Conservation (phyloP, 2,329 filamentous ascomycete species). For the Claviceps pazoutovae region DNA sequence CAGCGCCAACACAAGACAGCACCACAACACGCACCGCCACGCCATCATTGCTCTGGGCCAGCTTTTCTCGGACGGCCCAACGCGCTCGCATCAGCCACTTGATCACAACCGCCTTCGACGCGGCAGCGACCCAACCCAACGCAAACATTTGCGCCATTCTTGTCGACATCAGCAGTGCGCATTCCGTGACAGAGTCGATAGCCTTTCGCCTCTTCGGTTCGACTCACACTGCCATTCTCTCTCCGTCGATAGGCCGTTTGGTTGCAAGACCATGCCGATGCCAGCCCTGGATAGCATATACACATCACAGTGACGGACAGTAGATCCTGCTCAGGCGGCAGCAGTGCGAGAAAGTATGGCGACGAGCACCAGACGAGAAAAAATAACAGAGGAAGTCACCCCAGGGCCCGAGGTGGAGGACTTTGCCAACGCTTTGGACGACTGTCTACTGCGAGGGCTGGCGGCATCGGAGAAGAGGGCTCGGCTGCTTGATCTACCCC, state of each 20-base stretch:
- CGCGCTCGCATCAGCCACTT: background rate
- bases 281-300: slow-evolving; percentile 3
- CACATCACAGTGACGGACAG: background rate
- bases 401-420: slow-evolving; percentile 72
- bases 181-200: background rate
- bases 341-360: slow-evolving; percentile 1
- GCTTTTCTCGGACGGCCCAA: background rate
- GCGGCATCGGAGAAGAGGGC: slow-evolving; percentile 42
- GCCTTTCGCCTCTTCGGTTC: background rate
- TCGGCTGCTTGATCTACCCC: slow-evolving; percentile 49
- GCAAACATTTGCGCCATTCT: background rate
- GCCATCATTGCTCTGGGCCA: background rate
- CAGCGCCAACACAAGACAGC: background rate
- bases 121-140: background rate
- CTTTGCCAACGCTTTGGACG: slow-evolving; percentile 72
- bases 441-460: slow-evolving; percentile 44
- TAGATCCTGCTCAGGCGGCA: background rate
- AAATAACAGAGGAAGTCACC: slow-evolving; percentile 28
- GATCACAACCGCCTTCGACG: background rate
- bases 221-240: background rate
- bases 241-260: background rate
- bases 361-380: slow-evolving; percentile 1
- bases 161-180: background rate
- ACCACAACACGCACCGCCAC: too few species aligned
- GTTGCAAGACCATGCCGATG: slow-evolving; percentile 2